Conservation (phyloP, 208 protist species). For the Acanthamoeba lenticulata region DNA sequence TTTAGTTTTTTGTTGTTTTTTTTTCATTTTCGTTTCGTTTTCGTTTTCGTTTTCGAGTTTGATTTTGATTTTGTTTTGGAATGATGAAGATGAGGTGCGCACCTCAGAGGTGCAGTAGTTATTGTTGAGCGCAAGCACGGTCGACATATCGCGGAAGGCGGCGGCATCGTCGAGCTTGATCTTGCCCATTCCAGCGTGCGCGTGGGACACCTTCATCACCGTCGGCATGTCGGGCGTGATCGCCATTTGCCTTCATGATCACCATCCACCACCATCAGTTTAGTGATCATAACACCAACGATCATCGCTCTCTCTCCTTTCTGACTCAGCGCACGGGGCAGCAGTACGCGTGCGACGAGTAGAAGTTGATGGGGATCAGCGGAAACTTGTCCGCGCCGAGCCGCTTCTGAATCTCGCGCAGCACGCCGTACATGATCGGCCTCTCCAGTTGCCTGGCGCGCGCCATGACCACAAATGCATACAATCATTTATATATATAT, state of each 20-base stretch:
- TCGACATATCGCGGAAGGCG: neutral
- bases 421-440: constrained; percentile 16
- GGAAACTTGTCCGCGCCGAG: constrained; percentile 44
- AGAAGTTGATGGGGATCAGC: constrained; percentile 32
- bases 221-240: constrained; percentile 25
- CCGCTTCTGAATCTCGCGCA: neutral
- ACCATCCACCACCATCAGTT: neutral
- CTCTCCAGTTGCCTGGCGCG: neutral
- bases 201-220: constrained; percentile 51
- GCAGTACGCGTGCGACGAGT: neutral
- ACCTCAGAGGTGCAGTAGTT: constrained; percentile 57
- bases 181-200: constrained; percentile 63
- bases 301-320: too few relatives aligned
- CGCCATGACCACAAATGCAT: too few relatives aligned
- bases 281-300: too few relatives aligned
- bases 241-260: constrained; percentile 33
- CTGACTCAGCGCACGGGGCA: neutral
- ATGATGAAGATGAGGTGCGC: neutral
- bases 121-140: constrained; percentile 12
- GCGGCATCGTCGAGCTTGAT: neutral
- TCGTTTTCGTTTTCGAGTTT: neutral
- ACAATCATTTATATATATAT: too few relatives aligned
- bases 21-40: neutral
- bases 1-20: neutral
- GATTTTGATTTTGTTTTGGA: neutral